Percentiles rank a stretch among this genome's conserved stretches.
Conservation (phyloP, 495 filamentous ascomycete genomes). For the Xylaria sp. region DNA sequence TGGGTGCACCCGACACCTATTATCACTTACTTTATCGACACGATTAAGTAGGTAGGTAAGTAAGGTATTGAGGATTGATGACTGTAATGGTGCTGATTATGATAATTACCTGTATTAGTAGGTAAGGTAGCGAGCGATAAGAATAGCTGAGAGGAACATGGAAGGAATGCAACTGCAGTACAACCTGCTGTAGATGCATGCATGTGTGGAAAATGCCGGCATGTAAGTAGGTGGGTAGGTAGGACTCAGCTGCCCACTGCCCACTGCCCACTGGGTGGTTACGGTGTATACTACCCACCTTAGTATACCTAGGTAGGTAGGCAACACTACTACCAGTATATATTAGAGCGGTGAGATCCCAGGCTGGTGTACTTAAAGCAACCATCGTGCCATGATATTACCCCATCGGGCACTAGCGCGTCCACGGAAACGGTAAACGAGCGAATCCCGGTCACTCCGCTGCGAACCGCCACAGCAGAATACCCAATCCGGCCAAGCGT, state of each 20-base stretch:
- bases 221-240: too few species aligned
- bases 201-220: not conserved
- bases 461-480: not conserved
- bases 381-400: not conserved
- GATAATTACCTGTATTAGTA: too few species aligned
- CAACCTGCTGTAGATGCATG: not conserved
- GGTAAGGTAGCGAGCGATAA: too few species aligned
- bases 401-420: not conserved
- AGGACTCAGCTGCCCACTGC: too few species aligned
- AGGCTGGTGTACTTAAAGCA: not conserved
- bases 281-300: too few species aligned
- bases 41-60: too few species aligned
- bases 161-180: not conserved
- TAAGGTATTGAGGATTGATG: too few species aligned
- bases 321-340: too few species aligned
- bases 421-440: not conserved
- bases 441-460: slow-evolving; percentile 12
- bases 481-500: slow-evolving; percentile 1
- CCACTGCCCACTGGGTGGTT: too few species aligned
- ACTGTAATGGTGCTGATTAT: not conserved
- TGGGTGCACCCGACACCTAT: too few species aligned
- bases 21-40: not conserved
- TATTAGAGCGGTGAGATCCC: slow-evolving; percentile 2
- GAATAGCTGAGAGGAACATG: not conserved
- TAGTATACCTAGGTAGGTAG: too few species aligned